These are phyloP conservation scores for Orbilia ellipsospora DNA, from an alignment of 2,329 filamentous ascomycete genomes.

Conservation along the genomic window DNA sequence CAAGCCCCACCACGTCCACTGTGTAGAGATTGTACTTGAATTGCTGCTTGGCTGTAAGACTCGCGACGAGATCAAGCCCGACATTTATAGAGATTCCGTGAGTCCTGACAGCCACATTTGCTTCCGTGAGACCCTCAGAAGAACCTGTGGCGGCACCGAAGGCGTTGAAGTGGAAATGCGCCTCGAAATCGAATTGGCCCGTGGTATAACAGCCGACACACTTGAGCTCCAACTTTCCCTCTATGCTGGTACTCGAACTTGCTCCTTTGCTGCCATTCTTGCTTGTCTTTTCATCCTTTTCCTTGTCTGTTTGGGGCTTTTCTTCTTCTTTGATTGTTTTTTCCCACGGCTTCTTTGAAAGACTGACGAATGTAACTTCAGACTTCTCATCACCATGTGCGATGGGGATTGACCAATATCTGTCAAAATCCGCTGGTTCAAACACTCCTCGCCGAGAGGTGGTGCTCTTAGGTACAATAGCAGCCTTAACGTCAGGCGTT, in stretches of 20 bases:
- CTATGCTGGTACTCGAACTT: no score
- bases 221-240: neutral
- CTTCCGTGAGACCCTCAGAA: neutral
- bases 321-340: no score
- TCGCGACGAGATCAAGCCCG: neutral
- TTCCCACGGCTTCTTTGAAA: neutral
- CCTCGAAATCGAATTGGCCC: neutral
- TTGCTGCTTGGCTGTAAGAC: neutral
- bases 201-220: constrained; percentile 1
- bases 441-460: neutral
- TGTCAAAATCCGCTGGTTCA: no score
- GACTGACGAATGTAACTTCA: neutral
- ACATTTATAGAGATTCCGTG: neutral
- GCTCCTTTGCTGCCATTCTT: neutral
- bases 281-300: neutral
- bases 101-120: neutral
- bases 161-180: neutral
- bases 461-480: neutral
- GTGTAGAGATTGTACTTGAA: neutral
- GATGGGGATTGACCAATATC: neutral
- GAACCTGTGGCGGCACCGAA: neutral
- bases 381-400: neutral
- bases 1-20: neutral
- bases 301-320: no score
- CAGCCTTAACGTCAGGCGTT: neutral